Evolutionary conservation across 2,329 filamentous ascomycete genomes (phyloP), one percentile per base, ranked within the genome.

Genomic region (Conoideocrella luteorostrata): DNA sequence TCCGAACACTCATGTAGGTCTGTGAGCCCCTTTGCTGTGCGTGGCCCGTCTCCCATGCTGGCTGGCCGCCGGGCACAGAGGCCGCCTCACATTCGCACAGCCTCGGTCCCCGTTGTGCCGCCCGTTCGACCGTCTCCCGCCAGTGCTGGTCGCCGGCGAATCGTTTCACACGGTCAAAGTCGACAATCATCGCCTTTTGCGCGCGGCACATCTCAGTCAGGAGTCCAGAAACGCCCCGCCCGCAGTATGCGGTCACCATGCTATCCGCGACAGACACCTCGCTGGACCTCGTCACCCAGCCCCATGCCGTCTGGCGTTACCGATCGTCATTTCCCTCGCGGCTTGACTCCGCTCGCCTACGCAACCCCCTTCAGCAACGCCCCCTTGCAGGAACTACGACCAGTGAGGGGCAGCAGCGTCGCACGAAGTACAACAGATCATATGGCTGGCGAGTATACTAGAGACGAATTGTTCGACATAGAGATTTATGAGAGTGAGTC

Each of bases 361-460:
- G 83, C 84, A 3, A 90, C 86, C 1, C 86, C 86, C 0, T 73
- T 83, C 56, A 88, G 84, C 55, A 82, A 80, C 48, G 76, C 70
- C 4, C 71, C 77, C 1, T 59, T 64, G 7, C 60, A 68, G 11
- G 71, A 75, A 43, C 49, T 63, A 15, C 64, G 66, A 13, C 50
- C 50, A 5, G 34, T 55, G 2, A 54, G 61, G 12, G 52, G 54
- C 34, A 54, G 56, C 26, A 65, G 62, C 36, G 47, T 54, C 12
- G 51, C 54, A 6, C 58, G 55, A 4, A 56, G 53, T 11, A 54
- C 50, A 13, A 47, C 51, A 4, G 52, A 56, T 28, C 61, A 66
- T 49, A 56, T 52, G 2, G 56, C 64, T 26, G 61, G 24, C 4
- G 37, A 39, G 7, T 47, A 64, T 26, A 60, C 64, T 39, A 61